Evolutionary conservation across 2,329 filamentous ascomycete species (phyloP).

Genomic region (Cytospora paraplurivora): DNA sequence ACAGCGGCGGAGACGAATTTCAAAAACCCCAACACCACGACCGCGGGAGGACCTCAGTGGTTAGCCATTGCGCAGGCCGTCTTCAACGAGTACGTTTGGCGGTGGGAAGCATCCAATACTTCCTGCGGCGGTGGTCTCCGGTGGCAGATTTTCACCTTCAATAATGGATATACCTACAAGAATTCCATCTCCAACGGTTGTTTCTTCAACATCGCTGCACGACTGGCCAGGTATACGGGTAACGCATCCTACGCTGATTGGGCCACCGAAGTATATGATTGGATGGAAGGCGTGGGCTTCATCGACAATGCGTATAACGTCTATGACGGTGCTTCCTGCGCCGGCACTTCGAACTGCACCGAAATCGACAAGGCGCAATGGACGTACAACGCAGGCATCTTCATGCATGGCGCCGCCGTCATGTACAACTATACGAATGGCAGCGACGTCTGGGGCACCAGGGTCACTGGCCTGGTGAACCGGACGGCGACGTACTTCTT

Average conservation of each 20-base stretch:
- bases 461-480: constrained; percentile 56
- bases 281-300: constrained; percentile 54
- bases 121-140: constrained; percentile 70
- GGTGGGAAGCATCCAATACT: constrained; percentile 59
- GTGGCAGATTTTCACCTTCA: constrained; percentile 77
- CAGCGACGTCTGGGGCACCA: constrained; percentile 54
- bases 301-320: constrained; percentile 60
- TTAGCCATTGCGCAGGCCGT: constrained; percentile 69
- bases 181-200: constrained; percentile 63
- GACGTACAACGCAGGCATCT: constrained; percentile 66
- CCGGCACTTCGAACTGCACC: constrained; percentile 58
- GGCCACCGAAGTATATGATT: constrained; percentile 61
- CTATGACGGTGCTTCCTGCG: constrained; percentile 60
- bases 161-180: constrained; percentile 77
- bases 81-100: constrained; percentile 61
- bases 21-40: constrained; percentile 52
- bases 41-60: constrained; percentile 53
- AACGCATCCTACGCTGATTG: constrained; percentile 63
- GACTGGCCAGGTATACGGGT: constrained; percentile 68
- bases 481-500: constrained; percentile 51
- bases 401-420: constrained; percentile 64
- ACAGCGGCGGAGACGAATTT: constrained; percentile 67
- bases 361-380: constrained; percentile 63
- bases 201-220: constrained; percentile 63
- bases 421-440: constrained; percentile 68